Evolutionary conservation across 345 rosid genomes (phyloP).

Genomic region (Moringa oleifera): DNA sequence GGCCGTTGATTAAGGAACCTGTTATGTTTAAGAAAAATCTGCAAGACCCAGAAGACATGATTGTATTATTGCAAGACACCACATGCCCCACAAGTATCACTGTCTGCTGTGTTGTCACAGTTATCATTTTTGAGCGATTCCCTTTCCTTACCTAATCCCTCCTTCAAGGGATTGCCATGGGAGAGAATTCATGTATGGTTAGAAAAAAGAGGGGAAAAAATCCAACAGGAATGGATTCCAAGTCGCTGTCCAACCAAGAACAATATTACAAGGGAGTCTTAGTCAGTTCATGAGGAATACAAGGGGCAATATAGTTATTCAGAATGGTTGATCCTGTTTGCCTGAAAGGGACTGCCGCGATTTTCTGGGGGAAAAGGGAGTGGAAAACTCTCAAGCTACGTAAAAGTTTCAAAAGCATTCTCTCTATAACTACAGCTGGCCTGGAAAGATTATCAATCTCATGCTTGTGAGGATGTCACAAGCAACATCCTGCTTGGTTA

Average conservation of each 20-base stretch:
- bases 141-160: constrained; percentile 27
- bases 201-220: too few relatives aligned
- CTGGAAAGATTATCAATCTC: neutral
- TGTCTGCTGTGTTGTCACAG: constrained; percentile 21
- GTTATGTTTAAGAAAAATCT: too few relatives aligned
- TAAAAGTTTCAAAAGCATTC: constrained; percentile 17
- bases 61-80: too few relatives aligned
- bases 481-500: constrained; percentile 31
- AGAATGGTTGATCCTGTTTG: neutral
- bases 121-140: constrained; percentile 15
- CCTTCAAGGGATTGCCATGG: constrained; percentile 20
- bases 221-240: neutral
- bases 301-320: neutral
- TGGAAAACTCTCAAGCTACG: constrained; percentile 33
- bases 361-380: constrained; percentile 17
- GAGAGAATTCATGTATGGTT: neutral
- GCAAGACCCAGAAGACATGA: too few relatives aligned
- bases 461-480: constrained; percentile 20
- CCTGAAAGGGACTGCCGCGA: constrained; percentile 17
- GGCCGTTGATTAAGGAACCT: too few relatives aligned
- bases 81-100: constrained; percentile 14
- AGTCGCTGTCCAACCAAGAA: constrained; percentile 19
- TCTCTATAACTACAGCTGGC: constrained; percentile 21
- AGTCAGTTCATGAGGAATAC: constrained; percentile 24
- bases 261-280: constrained; percentile 14